phyloP scores from a whole-genome alignment of 2,329 filamentous ascomycete genomes.

The Aureobasidium sp. region DNA sequence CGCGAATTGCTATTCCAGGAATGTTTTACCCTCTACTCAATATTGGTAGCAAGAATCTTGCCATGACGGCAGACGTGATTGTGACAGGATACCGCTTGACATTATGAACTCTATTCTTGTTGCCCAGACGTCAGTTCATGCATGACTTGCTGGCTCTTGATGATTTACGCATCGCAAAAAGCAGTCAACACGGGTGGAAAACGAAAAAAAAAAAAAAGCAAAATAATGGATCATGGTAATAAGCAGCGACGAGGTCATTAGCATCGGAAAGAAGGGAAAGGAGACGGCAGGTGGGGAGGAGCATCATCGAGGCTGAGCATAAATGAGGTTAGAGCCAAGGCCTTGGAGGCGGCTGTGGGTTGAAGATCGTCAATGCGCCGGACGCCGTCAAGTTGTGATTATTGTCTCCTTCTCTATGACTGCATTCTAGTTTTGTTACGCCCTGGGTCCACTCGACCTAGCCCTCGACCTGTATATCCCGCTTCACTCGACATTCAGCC shows the following conservation, averaged over 20 bases:
- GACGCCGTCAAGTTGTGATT: neutral
- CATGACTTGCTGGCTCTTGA: neutral
- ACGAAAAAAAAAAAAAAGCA: neutral
- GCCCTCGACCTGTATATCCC: neutral
- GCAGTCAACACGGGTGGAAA: neutral
- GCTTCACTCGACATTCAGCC: neutral
- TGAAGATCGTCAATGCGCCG: neutral
- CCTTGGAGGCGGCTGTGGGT: conserved; percentile 1
- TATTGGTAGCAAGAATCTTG: neutral
- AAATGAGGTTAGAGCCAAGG: conserved; percentile 1
- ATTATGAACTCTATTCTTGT: neutral
- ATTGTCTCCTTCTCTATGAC: neutral
- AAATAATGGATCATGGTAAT: neutral
- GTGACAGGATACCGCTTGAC: neutral
- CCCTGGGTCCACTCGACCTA: neutral
- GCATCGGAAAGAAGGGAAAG: neutral
- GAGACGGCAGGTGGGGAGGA: neutral
- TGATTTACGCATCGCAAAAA: neutral
- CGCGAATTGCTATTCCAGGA: neutral
- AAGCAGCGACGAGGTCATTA: neutral
- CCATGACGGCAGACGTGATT: neutral
- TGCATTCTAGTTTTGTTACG: neutral
- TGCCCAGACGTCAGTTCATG: neutral
- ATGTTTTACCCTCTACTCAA: neutral
- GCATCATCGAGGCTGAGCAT: neutral